Evolutionary conservation across 768 basidiomycete genomes (phyloP), one percentile per base, ranked within the genome.

Genomic region (Boletales sp.): DNA sequence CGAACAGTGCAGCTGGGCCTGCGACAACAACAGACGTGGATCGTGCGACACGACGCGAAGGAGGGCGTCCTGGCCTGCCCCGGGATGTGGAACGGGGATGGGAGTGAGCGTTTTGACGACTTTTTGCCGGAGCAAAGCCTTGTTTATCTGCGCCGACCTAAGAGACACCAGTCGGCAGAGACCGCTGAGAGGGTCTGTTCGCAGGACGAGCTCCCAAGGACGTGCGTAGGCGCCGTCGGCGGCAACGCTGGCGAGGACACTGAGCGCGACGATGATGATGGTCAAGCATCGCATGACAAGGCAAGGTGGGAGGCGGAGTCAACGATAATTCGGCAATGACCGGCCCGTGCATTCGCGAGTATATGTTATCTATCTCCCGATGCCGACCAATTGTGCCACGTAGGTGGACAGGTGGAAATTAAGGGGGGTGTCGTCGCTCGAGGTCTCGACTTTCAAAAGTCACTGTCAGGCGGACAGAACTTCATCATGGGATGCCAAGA

Each of bases 221-320:
- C 91, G 19, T 84, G 86, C 77, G 80, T 83, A 86, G 86, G 72
- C 39, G 83, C 78, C 25, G 10, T n/a, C 40, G 8, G 32, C 30
- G 8, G 49, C 57, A 21, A 34, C 17, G 8, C 50, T 34, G 39
- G 41, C 33, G 14, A 59, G 46, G 5, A 40, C 19, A 11, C 41
- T 11, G 43, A 58, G 28, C 17, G 31, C 53, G 11, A 40, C 41
- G 15, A 36, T 33, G 21, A 54, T 8, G 32, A 33, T 13, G 42
- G 44, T 35, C 46, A 38, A 30, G 34, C 39, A 50, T 37, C 32
- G 61, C 62, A 65, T 64, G 53, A 34, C 34, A 14, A 34, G 15
- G 13, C 25, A 28, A 28, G 25, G 7, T 28, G 25, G 25, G 25
- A 28, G 25, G 25, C 25, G 6, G 25, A 28, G 25, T 28, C 25